Evolutionary conservation across 768 basidiomycete species (phyloP).

Genomic region (Gloeostereum incarnatum): DNA sequence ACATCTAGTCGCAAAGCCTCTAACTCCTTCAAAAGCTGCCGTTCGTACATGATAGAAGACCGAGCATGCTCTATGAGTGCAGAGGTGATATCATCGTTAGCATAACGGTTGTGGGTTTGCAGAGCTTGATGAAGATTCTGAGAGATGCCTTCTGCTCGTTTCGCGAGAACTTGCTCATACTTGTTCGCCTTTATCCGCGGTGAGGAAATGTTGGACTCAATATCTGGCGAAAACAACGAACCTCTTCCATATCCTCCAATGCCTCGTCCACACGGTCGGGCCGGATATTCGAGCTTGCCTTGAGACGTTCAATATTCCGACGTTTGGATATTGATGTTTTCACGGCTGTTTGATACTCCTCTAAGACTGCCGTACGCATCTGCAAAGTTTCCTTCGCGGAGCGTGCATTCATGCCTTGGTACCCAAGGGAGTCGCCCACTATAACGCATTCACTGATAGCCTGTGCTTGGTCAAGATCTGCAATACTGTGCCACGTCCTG

Average conservation of each 20-base stretch:
- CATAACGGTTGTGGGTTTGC: conserved; percentile 73
- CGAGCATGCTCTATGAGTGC: conserved; percentile 91
- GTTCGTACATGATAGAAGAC: conserved; percentile 86
- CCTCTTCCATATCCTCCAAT: conserved; percentile 89
- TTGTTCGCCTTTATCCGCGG: conserved; percentile 62
- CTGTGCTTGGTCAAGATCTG: conserved; percentile 86
- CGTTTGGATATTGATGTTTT: conserved; percentile 92
- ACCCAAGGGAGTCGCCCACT: conserved; percentile 91
- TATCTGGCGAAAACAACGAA: conserved; percentile 16
- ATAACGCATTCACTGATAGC: conserved; percentile 93
- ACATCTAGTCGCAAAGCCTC: conserved; percentile 80
- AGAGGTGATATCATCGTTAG: conserved; percentile 86
- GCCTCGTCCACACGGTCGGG: conserved; percentile 86
- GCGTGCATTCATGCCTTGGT: conserved; percentile 94
- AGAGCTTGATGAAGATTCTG: conserved; percentile 87
- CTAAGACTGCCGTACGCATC: conserved; percentile 83
- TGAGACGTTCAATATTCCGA: conserved; percentile 81
- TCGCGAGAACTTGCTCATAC: conserved; percentile 77
- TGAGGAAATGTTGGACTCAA: conserved; percentile 1
- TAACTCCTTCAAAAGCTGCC: conserved; percentile 78
- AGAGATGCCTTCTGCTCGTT: conserved; percentile 88
- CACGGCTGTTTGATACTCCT: conserved; percentile 90
- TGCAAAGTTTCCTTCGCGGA: conserved; percentile 92
- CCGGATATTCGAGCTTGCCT: conserved; percentile 78
- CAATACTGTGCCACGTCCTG: conserved; percentile 76